A percentile compares a stretch with the other conserved stretches of the same genome.
Evolutionary conservation across 2,329 filamentous ascomycete genomes (phyloP).

Genomic region (Pestalotiopsis sp.): DNA sequence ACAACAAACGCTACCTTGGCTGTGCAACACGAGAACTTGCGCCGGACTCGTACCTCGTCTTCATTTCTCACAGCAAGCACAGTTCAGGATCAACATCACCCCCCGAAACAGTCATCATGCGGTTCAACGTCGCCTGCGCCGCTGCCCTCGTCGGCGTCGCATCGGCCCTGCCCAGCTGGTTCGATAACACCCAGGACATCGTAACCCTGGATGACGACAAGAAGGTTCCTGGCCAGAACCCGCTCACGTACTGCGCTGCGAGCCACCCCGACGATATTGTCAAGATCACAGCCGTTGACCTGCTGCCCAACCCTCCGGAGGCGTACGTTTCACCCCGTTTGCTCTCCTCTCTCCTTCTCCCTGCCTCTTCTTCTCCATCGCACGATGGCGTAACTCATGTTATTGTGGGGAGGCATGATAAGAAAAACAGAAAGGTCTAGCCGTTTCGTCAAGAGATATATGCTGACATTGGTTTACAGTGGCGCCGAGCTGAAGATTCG

Average conservation of each 20-base stretch:
- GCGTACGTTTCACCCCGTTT: conserved; percentile 62
- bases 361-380: conserved; percentile 3
- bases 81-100: neutral
- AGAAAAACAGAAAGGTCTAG: neutral
- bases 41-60: neutral
- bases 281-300: conserved; percentile 76
- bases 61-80: neutral
- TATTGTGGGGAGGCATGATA: neutral
- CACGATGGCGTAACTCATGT: conserved; percentile 5
- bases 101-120: neutral
- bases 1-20: neutral
- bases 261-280: conserved; percentile 73
- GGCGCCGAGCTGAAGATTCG: conserved; percentile 78
- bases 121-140: conserved; percentile 42
- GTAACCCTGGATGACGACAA: conserved; percentile 53
- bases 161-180: conserved; percentile 46
- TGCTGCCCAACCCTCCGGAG: conserved; percentile 82
- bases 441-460: neutral
- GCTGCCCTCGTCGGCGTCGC: conserved; percentile 46
- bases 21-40: neutral
- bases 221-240: conserved; percentile 82
- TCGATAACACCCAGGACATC: conserved; percentile 51
- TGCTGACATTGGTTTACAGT: conserved; percentile 48
- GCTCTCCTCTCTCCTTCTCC: neutral
- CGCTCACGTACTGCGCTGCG: conserved; percentile 74